These are phyloP conservation scores for Podaxis mareebaensis DNA, from an alignment of 768 basidiomycete genomes.

Conservation along the genomic window DNA sequence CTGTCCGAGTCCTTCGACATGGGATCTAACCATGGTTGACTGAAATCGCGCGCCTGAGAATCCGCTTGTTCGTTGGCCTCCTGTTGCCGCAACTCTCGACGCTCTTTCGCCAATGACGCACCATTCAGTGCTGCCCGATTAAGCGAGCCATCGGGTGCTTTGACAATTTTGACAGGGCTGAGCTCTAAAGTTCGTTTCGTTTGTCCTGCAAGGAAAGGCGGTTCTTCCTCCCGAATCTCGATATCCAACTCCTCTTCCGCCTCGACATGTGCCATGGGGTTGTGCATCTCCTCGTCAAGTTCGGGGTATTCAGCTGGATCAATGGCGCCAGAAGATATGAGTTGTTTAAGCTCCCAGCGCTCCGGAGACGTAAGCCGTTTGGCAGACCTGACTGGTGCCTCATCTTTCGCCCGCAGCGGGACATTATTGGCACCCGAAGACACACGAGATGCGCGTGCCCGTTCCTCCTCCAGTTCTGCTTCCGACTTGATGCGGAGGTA, in stretches of 20 bases:
- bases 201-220: conserved; percentile 93
- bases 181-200: conserved; percentile 94
- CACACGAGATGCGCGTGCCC: conserved; percentile 56
- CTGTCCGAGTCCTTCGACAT: conserved; percentile 89
- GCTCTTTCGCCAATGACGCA: conserved; percentile 91
- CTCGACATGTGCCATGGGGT: conserved; percentile 77
- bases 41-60: conserved; percentile 92
- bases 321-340: conserved; percentile 93
- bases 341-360: conserved; percentile 99
- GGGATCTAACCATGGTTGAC: conserved; percentile 96
- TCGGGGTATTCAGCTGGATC: conserved; percentile 94
- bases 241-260: conserved; percentile 97
- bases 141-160: conserved; percentile 96
- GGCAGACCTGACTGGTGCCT: conserved; percentile 69
- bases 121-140: conserved; percentile 95
- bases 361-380: conserved; percentile 95
- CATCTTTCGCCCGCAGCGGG: conserved; percentile 61
- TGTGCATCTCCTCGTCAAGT: conserved; percentile 81
- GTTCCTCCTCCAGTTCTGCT: conserved; percentile 88
- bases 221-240: conserved; percentile 95
- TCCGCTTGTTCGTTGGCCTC: conserved; percentile 94
- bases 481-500: conserved; percentile 94
- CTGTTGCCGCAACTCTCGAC: conserved; percentile 91
- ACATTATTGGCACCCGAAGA: conserved; percentile 87
- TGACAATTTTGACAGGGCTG: conserved; percentile 97